A percentile compares a stretch with the other conserved stretches of the same genome.
Evolutionary conservation across 2,329 filamentous ascomycete species (phyloP).

Genomic region (Cladobotryum protrusum): DNA sequence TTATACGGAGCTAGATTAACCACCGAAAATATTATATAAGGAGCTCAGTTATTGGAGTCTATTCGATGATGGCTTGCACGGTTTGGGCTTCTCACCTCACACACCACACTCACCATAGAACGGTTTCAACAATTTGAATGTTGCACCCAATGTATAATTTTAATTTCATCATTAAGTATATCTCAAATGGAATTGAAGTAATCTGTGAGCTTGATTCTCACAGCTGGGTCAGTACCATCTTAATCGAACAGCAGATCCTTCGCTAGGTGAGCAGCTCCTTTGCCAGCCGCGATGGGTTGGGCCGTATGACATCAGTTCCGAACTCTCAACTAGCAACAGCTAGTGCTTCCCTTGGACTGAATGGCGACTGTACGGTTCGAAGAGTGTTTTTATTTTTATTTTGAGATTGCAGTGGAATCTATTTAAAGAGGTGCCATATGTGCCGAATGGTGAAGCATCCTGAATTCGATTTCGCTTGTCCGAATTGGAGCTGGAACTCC

Average conservation of each 20-base stretch:
- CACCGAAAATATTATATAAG: neutral
- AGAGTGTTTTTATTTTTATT: conserved; percentile 80
- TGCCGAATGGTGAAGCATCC: conserved; percentile 17
- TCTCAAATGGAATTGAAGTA: conserved; percentile 70
- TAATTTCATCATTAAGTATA: conserved; percentile 64
- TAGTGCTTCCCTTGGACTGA: conserved; percentile 81
- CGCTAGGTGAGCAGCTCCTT: too few species aligned
- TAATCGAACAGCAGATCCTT: too few species aligned
- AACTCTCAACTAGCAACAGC: conserved; percentile 81
- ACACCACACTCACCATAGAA: conserved; percentile 36
- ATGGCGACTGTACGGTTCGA: conserved; percentile 68
- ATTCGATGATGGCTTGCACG: conserved; percentile 31
- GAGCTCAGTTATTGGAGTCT: conserved; percentile 8
- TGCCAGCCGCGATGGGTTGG: too few species aligned
- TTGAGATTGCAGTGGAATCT: conserved; percentile 67
- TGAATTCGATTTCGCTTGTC: too few species aligned
- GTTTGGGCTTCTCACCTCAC: conserved; percentile 32
- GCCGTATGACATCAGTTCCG: conserved; percentile 66
- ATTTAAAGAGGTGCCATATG: conserved; percentile 60
- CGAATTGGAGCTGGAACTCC: too few species aligned
- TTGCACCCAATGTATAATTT: conserved; percentile 45
- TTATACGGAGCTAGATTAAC: too few species aligned
- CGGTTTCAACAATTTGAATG: conserved; percentile 37
- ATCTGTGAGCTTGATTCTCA: conserved; percentile 62
- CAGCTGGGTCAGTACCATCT: conserved; percentile 80